Evolutionary conservation across 768 basidiomycete genomes (phyloP).

Genomic region (Mrakia gelida): DNA sequence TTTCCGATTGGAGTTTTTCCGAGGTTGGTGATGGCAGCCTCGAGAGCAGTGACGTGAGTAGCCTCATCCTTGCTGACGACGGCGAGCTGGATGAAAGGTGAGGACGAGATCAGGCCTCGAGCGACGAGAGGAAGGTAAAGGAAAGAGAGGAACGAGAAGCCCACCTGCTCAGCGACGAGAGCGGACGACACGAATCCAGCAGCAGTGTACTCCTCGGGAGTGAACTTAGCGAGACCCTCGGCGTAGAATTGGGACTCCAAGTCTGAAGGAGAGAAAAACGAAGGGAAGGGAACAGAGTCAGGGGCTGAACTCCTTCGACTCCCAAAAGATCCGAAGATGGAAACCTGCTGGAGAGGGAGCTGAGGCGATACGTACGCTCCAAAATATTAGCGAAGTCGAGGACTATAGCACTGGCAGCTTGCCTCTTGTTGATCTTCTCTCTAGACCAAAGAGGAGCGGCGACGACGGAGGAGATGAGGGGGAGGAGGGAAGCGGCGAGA

Average conservation of each 20-base stretch:
- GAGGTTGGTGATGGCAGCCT: conserved; percentile 31
- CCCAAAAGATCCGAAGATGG: background rate
- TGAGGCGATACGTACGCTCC: too few species aligned
- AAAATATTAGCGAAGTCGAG: background rate
- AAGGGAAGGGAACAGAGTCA: background rate
- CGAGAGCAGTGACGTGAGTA: conserved; percentile 33
- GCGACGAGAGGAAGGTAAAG: background rate
- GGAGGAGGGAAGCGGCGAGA: conserved; percentile 2
- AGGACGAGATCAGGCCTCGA: background rate
- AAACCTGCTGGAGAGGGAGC: background rate
- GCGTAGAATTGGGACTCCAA: conserved; percentile 66
- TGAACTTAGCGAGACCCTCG: conserved; percentile 63
- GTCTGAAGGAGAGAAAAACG: background rate
- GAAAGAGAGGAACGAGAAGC: background rate
- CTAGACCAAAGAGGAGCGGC: conserved; percentile 8
- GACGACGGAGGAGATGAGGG: conserved; percentile 11
- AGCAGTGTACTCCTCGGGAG: conserved; percentile 56
- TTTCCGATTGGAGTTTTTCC: conserved; percentile 26
- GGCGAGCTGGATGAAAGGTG: conserved; percentile 19
- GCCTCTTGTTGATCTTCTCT: background rate
- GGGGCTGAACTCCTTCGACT: background rate
- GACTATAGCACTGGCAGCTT: background rate
- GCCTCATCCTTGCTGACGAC: conserved; percentile 33
- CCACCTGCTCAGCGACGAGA: conserved; percentile 40
- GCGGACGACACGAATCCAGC: conserved; percentile 64